Base-by-base conservation (phyloP, 192 early-diverging fungal genomes). In the Coemansia sp. region DNA sequence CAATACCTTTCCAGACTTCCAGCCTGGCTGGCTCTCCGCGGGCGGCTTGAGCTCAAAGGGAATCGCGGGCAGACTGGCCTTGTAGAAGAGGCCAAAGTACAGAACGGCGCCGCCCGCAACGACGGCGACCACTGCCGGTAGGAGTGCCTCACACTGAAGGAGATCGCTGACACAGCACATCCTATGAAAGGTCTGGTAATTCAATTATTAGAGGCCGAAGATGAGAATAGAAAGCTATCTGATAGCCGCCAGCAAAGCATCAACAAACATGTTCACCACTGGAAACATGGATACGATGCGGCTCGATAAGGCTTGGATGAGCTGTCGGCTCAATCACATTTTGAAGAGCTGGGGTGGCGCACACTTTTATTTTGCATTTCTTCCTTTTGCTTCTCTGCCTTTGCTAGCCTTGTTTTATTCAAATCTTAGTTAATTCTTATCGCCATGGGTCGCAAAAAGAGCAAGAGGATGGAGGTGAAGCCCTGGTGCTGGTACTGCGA, bases 401-500 rank as follows among this genome's bases (percentile, higher is more conserved):
- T 31, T 31, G 31, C 31, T n/a, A n/a, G n/a, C n/a, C n/a, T 51
- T 6, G 2, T 50, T 43, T 20, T 53, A 24, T 31, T 23, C 60
- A 28, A 23, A 38, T n/a, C n/a, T n/a, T n/a, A n/a, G n/a, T n/a
- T n/a, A n/a, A n/a, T n/a, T n/a, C n/a, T n/a, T 48, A 18, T 36
- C 23, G 20, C 23, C 48, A 81, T 81, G 79, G 73, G 65, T 36
- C 63, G 58, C 40, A 81, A 76, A 45, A 90, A 90, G 79, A 90
- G 86, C 68, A 93, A 88, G 73, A 89, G 87, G 69, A 82, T 85
- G 34, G 85, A 87, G 62, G 58, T 76, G 33, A 72, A 87, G 39
- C 91, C 91, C 16, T 93, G 91, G 91, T 93, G 91, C 76, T 93
- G 91, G 95, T 96, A 98, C 77, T 98, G 96, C 75, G 94, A 96